Evolutionary conservation across 306 rosid genomes (phyloP).

Genomic region (Medicago ruthenica): DNA sequence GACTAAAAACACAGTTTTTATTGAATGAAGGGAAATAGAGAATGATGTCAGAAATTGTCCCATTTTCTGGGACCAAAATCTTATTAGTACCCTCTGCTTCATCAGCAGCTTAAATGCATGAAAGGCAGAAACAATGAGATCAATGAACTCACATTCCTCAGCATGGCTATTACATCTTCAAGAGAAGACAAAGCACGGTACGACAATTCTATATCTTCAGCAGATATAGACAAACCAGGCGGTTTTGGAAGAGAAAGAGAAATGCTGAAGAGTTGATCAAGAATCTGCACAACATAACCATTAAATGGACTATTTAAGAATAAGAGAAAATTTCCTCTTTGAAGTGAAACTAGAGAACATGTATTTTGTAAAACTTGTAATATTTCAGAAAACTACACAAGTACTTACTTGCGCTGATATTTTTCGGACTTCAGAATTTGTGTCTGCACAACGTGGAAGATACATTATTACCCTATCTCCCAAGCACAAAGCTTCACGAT

Average conservation of each 20-base stretch:
- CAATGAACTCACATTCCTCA: conserved; percentile 81
- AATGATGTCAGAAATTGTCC: neutral
- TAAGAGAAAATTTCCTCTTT: conserved; percentile 25
- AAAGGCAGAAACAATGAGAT: conserved; percentile 28
- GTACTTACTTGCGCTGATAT: conserved; percentile 81
- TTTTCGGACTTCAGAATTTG: conserved; percentile 91
- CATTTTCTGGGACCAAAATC: neutral
- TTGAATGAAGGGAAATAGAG: conserved; percentile 3
- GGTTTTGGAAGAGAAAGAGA: conserved; percentile 90
- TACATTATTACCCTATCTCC: conserved; percentile 88
- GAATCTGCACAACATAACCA: conserved; percentile 61
- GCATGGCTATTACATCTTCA: conserved; percentile 93
- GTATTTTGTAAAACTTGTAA: conserved; percentile 12
- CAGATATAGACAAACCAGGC: conserved; percentile 64
- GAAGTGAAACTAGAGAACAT: conserved; percentile 38
- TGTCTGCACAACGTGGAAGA: conserved; percentile 97
- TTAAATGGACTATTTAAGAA: conserved; percentile 24
- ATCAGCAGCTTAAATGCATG: conserved; percentile 40
- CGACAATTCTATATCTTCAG: conserved; percentile 75
- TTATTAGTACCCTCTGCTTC: neutral
- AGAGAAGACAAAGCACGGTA: conserved; percentile 88
- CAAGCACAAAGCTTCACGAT: conserved; percentile 87
- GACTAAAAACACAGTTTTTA: conserved; percentile 1
- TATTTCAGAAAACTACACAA: conserved; percentile 12
- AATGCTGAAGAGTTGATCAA: conserved; percentile 90